Percentiles rank a stretch among this genome's conserved stretches.
Conservation (phyloP, 768 basidiomycete species). For the Tylopilus subfusipes region DNA sequence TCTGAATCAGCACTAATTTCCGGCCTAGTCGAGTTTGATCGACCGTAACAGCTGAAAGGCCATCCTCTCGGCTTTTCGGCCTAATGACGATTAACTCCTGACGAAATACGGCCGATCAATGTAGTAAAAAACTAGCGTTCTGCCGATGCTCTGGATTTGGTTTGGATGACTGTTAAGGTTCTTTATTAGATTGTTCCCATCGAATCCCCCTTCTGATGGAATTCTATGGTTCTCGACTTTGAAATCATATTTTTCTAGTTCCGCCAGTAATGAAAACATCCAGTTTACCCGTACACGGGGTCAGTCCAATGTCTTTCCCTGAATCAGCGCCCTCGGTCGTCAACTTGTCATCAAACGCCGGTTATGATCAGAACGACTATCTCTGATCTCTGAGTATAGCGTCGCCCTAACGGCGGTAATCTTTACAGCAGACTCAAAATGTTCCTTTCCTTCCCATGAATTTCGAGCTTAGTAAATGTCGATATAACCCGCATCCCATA, state of each 20-base stretch:
- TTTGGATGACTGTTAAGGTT: background rate
- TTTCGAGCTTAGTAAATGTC: background rate
- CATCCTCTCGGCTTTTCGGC: background rate
- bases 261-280: too few relatives aligned
- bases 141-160: background rate
- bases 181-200: background rate
- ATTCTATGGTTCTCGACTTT: too few relatives aligned
- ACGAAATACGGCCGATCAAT: background rate
- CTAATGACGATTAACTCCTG: too few relatives aligned
- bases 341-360: too few relatives aligned
- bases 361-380: too few relatives aligned
- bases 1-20: background rate
- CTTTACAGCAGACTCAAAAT: background rate
- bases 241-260: too few relatives aligned
- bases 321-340: too few relatives aligned
- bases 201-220: background rate
- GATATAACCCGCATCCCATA: constrained; percentile 18
- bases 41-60: background rate
- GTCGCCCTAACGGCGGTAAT: too few relatives aligned
- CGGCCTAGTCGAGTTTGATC: background rate
- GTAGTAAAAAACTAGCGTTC: background rate
- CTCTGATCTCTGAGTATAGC: too few relatives aligned
- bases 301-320: too few relatives aligned
- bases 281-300: too few relatives aligned
- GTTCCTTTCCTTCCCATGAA: background rate